phyloP scores from a whole-genome alignment of 441 rosid genomes.

The Brassica hybrid region DNA sequence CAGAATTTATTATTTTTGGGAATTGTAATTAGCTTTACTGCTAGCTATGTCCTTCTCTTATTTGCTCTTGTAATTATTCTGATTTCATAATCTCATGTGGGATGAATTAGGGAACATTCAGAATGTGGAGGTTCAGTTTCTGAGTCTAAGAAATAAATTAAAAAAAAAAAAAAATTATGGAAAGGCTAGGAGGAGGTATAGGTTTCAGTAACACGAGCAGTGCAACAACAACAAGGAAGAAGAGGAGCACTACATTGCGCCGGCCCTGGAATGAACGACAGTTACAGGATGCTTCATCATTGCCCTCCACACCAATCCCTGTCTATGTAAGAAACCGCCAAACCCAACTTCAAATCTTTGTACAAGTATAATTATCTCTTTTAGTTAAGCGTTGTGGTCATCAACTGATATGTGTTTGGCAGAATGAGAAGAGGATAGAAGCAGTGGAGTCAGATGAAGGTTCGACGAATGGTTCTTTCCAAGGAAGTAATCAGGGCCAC shows the following conservation, averaged over 20 bases:
- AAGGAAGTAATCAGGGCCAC: conserved; percentile 59
- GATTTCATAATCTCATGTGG: conserved; percentile 5
- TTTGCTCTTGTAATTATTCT: background rate
- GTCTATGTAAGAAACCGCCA: conserved; percentile 52
- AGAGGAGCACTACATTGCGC: conserved; percentile 68
- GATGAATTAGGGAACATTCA: background rate
- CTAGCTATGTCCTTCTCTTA: background rate
- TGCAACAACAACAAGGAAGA: conserved; percentile 66
- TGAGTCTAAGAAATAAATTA: conserved; percentile 11
- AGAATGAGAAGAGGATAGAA: conserved; percentile 52
- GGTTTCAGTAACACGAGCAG: conserved; percentile 65
- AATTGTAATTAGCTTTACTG: background rate
- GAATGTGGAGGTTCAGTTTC: conserved; percentile 13
- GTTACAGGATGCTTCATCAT: conserved; percentile 60
- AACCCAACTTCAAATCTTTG: no score
- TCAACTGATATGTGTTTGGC: conserved; percentile 33
- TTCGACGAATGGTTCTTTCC: conserved; percentile 65
- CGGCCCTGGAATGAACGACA: conserved; percentile 77
- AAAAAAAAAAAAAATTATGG: conserved; percentile 47
- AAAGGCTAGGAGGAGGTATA: conserved; percentile 51
- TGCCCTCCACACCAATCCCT: conserved; percentile 73
- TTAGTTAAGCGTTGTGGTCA: background rate
- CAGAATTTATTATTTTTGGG: background rate
- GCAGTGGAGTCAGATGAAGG: conserved; percentile 77
- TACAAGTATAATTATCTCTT: no score